Evolutionary conservation across 2,329 filamentous ascomycete species (phyloP), one percentile per base, ranked within the genome.

Genomic region (Alternaria gansuensis): DNA sequence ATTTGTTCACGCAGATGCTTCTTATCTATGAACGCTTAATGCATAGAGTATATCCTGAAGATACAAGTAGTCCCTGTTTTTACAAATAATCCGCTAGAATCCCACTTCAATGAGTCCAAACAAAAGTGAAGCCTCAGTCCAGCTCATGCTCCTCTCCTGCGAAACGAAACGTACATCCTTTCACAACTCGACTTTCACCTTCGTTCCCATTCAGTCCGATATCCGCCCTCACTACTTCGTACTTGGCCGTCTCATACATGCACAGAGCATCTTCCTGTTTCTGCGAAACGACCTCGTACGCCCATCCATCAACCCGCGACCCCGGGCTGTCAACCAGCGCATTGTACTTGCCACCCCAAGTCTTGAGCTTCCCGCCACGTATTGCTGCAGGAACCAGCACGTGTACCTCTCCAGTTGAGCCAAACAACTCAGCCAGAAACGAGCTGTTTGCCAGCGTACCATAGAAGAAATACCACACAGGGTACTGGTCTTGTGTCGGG

Each of bases 171-270:
- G 52, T 49, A n/a, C 41, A 48, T 8, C 44, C 44, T n/a, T 23
- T 34, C 31, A 48, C 21, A 17, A 48, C 2, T 4, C 29, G 21
- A 3, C 10, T 5, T 17, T 33, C 13, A 13, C 7, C 8, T 17
- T 17, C 17, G 3, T 26, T 2, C 0, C 9, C 9, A 11, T 29
- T 21, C 4, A 43, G 41, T 8, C 52, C 49, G 11, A 53, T 39
- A 0, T 40, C 13, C n/a, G 37, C 50, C 4, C 44, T 54, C 8
- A 61, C 59, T 9, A 54, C 54, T 17, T 61, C 59, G 31, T 58
- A 61, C n/a, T 44, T 58, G 1, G 13, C 51, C 4, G 44, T 51
- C 54, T 61, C 59, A 36, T 58, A 61, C 26, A 44, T 17, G 31
- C 54, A 7, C 3, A 61, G 3, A 0, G 24, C 40, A 23, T 58